These are phyloP conservation scores for Trichoderma sp. DNA, from an alignment of 2,329 filamentous ascomycete species.

Conservation along the genomic window DNA sequence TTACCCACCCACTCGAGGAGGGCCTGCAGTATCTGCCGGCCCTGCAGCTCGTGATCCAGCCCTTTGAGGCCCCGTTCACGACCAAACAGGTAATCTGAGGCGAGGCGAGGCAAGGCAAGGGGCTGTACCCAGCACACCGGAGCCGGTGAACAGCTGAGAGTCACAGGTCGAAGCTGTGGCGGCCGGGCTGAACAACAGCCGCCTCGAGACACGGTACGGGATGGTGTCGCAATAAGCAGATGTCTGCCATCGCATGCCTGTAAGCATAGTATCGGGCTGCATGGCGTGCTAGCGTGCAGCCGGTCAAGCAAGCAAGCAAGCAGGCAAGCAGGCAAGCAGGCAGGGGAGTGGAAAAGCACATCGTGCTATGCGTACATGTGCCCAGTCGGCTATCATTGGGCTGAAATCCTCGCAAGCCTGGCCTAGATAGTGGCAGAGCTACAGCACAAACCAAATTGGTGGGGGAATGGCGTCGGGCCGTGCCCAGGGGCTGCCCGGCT, in stretches of 20 bases:
- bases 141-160: background rate
- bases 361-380: background rate
- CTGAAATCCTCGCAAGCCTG: conserved; percentile 15
- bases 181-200: background rate
- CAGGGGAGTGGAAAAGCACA: background rate
- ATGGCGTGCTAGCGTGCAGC: background rate
- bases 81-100: background rate
- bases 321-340: background rate
- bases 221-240: background rate
- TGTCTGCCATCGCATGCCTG: background rate
- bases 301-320: background rate
- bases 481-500: background rate
- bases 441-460: background rate
- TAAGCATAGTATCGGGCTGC: background rate
- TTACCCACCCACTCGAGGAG: background rate
- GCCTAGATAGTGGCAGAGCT: background rate
- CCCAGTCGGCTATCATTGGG: background rate
- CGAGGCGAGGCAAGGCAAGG: background rate
- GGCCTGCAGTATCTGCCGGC: background rate
- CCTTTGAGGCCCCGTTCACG: background rate
- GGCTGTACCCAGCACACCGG: background rate
- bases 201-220: background rate
- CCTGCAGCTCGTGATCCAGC: background rate
- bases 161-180: background rate
- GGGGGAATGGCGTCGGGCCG: conserved; percentile 2